A percentile compares a stretch with the other conserved stretches of the same genome.
Evolutionary conservation across 345 rosid species (phyloP).

Genomic region (Eucalyptus decipiens): DNA sequence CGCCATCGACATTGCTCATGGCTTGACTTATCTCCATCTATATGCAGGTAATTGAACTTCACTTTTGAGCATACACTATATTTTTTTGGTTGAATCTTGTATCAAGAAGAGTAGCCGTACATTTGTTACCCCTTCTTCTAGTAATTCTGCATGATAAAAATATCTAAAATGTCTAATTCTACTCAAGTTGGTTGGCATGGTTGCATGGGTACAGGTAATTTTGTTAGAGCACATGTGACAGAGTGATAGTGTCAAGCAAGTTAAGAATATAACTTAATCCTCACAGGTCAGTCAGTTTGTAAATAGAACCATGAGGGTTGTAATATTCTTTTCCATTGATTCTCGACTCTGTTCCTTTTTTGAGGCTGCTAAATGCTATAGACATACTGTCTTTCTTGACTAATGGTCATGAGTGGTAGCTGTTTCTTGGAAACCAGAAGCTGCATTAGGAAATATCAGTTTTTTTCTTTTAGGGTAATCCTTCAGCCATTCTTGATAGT

Average conservation of each 20-base stretch:
- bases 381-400: not conserved
- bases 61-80: not conserved
- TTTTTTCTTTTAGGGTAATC: not conserved
- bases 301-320: not conserved
- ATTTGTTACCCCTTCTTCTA: not conserved
- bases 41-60: slow-evolving; percentile 58
- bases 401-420: not conserved
- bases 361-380: not conserved
- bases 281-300: not conserved
- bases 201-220: not conserved
- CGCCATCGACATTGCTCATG: slow-evolving; percentile 92
- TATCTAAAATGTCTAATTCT: not conserved
- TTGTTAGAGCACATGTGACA: not conserved
- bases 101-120: not conserved
- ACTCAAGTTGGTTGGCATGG: not conserved
- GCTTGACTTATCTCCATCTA: slow-evolving; percentile 82
- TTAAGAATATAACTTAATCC: not conserved
- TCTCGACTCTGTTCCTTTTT: not conserved
- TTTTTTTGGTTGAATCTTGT: not conserved
- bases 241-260: not conserved
- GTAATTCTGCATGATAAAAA: not conserved
- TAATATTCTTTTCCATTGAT: not conserved
- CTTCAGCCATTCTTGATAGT: not conserved
- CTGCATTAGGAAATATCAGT: not conserved
- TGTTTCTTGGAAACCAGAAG: not conserved